These are phyloP conservation scores for Solanum phureja DNA, from an alignment of 257 asterid genomes.

Conservation along the genomic window DNA sequence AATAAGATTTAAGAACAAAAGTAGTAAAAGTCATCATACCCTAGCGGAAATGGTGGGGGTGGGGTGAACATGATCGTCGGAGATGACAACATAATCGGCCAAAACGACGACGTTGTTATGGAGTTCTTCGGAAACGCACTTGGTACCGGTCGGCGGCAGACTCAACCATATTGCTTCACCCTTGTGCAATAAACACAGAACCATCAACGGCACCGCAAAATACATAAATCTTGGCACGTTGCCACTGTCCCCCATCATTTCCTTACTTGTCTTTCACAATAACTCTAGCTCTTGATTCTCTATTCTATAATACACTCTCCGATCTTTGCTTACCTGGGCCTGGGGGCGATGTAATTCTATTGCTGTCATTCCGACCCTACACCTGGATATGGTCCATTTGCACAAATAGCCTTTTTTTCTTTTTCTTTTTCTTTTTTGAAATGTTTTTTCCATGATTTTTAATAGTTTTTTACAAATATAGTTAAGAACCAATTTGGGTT, in stretches of 20 bases:
- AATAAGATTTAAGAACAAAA: background rate
- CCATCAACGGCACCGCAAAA: constrained; percentile 16
- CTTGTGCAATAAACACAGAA: constrained; percentile 18
- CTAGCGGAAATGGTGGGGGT: constrained; percentile 56
- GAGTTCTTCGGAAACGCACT: constrained; percentile 84
- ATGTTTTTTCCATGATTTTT: background rate
- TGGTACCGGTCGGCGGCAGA: constrained; percentile 62
- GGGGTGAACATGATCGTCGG: constrained; percentile 31
- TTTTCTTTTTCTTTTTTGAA: background rate
- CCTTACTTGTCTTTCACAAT: background rate
- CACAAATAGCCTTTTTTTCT: background rate
- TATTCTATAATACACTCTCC: background rate
- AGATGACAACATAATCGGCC: constrained; percentile 58
- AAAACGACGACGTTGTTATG: constrained; percentile 82
- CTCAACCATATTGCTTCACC: constrained; percentile 67
- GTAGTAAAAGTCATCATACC: constrained; percentile 44
- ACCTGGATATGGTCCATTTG: background rate
- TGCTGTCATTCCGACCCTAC: background rate
- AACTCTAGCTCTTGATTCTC: background rate
- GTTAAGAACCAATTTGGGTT: background rate
- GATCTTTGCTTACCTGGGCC: background rate
- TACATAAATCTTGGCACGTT: constrained; percentile 15
- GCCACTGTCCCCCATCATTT: constrained; percentile 25
- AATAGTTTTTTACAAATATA: background rate
- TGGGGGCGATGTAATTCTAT: background rate